Conservation (phyloP, 805 yeast species). For the Candida wancherniae region DNA sequence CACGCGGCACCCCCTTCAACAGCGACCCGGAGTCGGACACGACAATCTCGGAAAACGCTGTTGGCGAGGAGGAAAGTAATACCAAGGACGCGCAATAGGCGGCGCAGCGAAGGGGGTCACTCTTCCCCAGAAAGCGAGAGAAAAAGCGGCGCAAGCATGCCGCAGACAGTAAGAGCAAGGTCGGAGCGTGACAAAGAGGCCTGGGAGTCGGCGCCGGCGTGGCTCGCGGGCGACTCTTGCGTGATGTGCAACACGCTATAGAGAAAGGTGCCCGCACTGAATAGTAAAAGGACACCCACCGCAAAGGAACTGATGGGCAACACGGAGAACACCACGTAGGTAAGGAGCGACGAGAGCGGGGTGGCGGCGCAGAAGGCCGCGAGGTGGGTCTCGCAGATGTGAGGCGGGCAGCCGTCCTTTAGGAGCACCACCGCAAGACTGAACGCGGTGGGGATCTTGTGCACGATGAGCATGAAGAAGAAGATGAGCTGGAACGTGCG, state of each 20-base stretch:
- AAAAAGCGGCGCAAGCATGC: slow-evolving; percentile 13
- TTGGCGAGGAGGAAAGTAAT: too few species aligned
- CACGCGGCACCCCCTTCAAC: slow-evolving; percentile 5
- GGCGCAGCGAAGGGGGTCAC: too few species aligned
- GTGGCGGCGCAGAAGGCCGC: slow-evolving; percentile 48
- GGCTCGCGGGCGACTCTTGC: too few species aligned
- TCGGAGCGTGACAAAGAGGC: neutral
- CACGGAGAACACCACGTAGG: slow-evolving; percentile 39
- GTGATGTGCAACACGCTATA: slow-evolving; percentile 67
- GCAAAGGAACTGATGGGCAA: slow-evolving; percentile 29
- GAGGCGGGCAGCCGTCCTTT: slow-evolving; percentile 28
- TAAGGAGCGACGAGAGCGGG: slow-evolving; percentile 53
- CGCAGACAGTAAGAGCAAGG: slow-evolving; percentile 7
- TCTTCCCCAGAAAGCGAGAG: slow-evolving; percentile 12
- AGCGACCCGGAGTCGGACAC: slow-evolving; percentile 9
- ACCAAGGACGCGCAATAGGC: too few species aligned
- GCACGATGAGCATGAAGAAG: slow-evolving; percentile 58
- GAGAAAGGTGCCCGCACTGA: slow-evolving; percentile 69
- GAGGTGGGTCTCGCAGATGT: slow-evolving; percentile 42
- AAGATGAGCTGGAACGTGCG: slow-evolving; percentile 41
- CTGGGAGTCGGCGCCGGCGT: too few species aligned
- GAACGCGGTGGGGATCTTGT: slow-evolving; percentile 72
- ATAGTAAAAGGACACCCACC: slow-evolving; percentile 53
- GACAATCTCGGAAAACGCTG: slow-evolving; percentile 5
- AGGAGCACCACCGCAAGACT: slow-evolving; percentile 56